Percentiles rank a stretch among this genome's conserved stretches.
These are phyloP conservation scores for Gossypium rotundifolium DNA, from an alignment of 345 rosid species.

Conservation along the genomic window DNA sequence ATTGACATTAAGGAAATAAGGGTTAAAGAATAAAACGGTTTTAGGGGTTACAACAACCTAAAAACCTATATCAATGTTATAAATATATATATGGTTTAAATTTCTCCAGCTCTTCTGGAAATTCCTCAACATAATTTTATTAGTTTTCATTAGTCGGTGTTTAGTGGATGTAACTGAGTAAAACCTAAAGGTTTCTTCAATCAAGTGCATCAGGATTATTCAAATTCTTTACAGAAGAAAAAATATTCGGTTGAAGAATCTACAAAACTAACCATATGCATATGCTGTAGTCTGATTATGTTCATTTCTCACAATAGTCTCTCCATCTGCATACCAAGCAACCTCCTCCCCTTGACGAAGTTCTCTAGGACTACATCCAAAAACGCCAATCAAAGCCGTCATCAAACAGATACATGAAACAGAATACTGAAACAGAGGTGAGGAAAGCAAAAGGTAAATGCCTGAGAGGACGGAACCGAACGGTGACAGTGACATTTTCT, in stretches of 20 bases:
- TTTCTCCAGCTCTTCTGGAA: not conserved
- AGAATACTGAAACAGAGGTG: not conserved
- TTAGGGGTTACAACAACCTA: not conserved
- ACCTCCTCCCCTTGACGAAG: slow-evolving; percentile 97
- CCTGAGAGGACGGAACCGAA: slow-evolving; percentile 97
- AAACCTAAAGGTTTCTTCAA: not conserved
- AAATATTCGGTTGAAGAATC: not conserved
- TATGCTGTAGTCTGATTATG: slow-evolving; percentile 81
- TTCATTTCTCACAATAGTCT: slow-evolving; percentile 82
- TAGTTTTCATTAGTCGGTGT: not conserved
- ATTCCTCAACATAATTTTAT: not conserved
- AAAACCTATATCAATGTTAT: not conserved
- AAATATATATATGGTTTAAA: not conserved
- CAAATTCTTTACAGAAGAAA: no score
- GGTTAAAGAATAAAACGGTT: not conserved
- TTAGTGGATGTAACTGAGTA: not conserved
- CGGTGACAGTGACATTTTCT: slow-evolving; percentile 91
- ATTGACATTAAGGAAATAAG: no score
- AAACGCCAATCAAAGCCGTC: slow-evolving; percentile 16
- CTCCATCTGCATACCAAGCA: slow-evolving; percentile 99
- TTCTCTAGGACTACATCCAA: slow-evolving; percentile 73
- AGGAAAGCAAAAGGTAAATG: slow-evolving; percentile 8
- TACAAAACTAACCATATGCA: slow-evolving; percentile 71
- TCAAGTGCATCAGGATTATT: not conserved
- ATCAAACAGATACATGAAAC: slow-evolving; percentile 10